Conservation (phyloP, 2,329 filamentous ascomycete genomes). For the Penicillium paneum region DNA sequence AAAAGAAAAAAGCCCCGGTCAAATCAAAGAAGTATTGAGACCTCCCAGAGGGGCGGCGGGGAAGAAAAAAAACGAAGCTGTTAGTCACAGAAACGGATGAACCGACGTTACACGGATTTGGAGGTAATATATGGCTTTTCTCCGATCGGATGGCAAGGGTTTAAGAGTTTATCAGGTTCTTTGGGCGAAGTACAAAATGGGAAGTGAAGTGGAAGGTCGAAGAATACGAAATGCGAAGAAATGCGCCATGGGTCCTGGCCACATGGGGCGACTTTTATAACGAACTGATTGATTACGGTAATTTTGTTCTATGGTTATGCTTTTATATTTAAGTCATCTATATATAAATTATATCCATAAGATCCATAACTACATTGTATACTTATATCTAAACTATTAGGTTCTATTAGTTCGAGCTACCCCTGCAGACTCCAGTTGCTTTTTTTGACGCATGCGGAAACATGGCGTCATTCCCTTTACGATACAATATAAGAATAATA, state of each 20-base stretch:
- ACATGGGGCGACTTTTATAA: slow-evolving; percentile 8
- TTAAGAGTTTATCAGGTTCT: no score
- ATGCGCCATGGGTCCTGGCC: slow-evolving; percentile 8
- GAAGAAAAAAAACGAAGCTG: slow-evolving; percentile 27
- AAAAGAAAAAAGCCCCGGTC: slow-evolving; percentile 18
- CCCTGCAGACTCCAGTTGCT: slow-evolving; percentile 20
- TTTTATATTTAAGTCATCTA: no score
- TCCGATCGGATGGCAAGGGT: not conserved
- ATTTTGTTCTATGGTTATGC: no score
- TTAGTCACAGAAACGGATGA: slow-evolving; percentile 35
- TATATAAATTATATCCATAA: not conserved
- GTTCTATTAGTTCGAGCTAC: slow-evolving; percentile 20
- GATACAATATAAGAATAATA: no score
- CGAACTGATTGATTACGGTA: slow-evolving; percentile 4
- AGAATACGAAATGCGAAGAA: not conserved
- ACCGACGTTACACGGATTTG: slow-evolving; percentile 16
- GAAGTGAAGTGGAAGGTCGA: no score
- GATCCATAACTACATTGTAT: not conserved
- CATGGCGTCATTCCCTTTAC: slow-evolving; percentile 10
- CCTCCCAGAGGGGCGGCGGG: slow-evolving; percentile 24
- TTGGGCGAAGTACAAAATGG: no score
- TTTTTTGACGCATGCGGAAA: slow-evolving; percentile 16
- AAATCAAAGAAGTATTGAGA: slow-evolving; percentile 14
- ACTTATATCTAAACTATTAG: slow-evolving; percentile 10
- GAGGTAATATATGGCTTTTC: not conserved